These are phyloP conservation scores for Pueraria montana DNA, from an alignment of 306 rosid species.

Conservation along the genomic window DNA sequence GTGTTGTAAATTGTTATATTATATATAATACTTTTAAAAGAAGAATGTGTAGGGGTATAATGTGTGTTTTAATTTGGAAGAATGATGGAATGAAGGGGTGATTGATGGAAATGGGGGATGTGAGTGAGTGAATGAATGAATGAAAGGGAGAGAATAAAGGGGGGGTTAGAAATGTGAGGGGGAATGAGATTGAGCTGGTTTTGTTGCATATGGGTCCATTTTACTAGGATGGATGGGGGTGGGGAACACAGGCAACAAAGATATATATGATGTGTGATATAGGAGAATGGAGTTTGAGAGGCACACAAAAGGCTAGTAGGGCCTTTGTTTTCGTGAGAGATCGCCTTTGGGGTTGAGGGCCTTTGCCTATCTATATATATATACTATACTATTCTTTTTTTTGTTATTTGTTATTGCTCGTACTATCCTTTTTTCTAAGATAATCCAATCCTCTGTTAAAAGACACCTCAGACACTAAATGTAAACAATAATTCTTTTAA, in stretches of 20 bases:
- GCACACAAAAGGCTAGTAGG: conserved; percentile 35
- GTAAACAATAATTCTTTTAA: too few species aligned
- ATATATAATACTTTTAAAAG: too few species aligned
- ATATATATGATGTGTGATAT: not conserved
- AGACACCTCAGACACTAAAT: too few species aligned
- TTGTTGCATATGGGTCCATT: conserved; percentile 40
- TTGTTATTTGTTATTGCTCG: too few species aligned
- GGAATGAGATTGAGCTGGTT: conserved; percentile 34
- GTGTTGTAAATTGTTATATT: too few species aligned
- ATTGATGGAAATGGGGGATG: not conserved
- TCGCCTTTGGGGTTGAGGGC: conserved; percentile 19
- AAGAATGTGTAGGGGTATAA: not conserved
- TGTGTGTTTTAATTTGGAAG: not conserved
- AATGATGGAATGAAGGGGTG: conserved; percentile 3
- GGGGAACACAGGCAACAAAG: conserved; percentile 12
- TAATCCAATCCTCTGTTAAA: too few species aligned
- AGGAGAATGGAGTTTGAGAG: conserved; percentile 28
- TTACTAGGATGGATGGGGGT: conserved; percentile 15
- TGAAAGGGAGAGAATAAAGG: not conserved
- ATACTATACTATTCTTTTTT: too few species aligned
- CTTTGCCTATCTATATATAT: not conserved
- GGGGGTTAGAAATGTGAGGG: conserved; percentile 47
- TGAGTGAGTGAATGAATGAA: too few species aligned
- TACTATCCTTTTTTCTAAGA: too few species aligned
- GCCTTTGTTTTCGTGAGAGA: conserved; percentile 47